Evolutionary conservation across 106 monocot genomes (phyloP).

Genomic region (Dactylorhiza incarnata): DNA sequence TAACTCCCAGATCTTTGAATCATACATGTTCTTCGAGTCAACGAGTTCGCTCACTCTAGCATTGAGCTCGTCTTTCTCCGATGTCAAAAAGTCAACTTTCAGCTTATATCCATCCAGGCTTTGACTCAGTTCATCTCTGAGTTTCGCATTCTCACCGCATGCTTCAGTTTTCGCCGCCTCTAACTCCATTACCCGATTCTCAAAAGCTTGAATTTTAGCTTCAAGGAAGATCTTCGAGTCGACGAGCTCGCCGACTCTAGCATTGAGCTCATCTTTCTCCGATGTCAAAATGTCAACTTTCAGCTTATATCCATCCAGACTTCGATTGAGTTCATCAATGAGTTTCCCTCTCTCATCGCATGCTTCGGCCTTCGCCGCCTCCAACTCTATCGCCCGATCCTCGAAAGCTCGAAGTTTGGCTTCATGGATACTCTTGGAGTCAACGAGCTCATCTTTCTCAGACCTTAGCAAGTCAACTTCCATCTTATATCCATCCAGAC

Average conservation of each 20-base stretch:
- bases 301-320: conserved; percentile 21
- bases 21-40: not conserved
- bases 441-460: not conserved
- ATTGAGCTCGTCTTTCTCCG: too few relatives aligned
- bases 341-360: conserved; percentile 5
- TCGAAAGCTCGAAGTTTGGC: conserved; percentile 5
- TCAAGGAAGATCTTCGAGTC: conserved; percentile 9
- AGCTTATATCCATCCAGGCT: too few relatives aligned
- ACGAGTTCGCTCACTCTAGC: not conserved
- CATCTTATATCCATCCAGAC: too few relatives aligned
- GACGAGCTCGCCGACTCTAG: conserved; percentile 14
- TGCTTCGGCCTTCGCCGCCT: conserved; percentile 25
- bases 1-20: conserved; percentile 6
- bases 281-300: conserved; percentile 22
- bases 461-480: too few relatives aligned
- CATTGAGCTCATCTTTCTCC: conserved; percentile 37
- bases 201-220: too few relatives aligned
- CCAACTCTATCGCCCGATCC: conserved; percentile 12
- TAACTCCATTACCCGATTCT: too few relatives aligned
- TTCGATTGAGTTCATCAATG: conserved; percentile 19
- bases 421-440: not conserved
- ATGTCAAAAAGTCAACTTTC: too few relatives aligned
- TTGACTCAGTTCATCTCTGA: too few relatives aligned
- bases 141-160: not conserved
- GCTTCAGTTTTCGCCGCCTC: too few relatives aligned